Evolutionary conservation across 768 basidiomycete genomes (phyloP), one percentile per base, ranked within the genome.

Genomic region (Gloeophyllum trabeum): DNA sequence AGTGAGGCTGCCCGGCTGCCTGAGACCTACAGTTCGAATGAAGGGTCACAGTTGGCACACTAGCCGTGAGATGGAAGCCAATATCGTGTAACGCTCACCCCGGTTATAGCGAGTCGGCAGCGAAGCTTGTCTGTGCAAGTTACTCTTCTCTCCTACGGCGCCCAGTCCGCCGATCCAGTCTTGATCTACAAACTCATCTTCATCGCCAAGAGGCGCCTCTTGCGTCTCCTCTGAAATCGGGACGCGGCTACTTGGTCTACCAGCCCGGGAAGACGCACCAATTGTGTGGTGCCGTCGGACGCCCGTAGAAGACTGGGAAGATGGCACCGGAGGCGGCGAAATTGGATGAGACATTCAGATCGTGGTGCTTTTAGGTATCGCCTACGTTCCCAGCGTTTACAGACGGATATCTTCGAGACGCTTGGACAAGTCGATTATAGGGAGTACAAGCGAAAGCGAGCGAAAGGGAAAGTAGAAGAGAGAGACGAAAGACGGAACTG

Each of bases 221-320:
- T 37, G 36, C 35, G 61, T 63, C 35, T 71, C 67, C 53, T 86
- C 84, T 36, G 75, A 76, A 46, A 82, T 79, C 25, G 72, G 59
- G 22, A 79, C 71, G 55, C 75, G 77, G n/a, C 75, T 70, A 36
- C 61, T 67, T 14, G 74, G 64, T 39, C 84, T 66, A 25, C 76
- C 70, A 1, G 73, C 63, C 50, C 86, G 73, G 40, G 82, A 82
- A 19, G 82, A 69, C 7, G 82, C 75, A 23, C 86, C 75, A 60
- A 89, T 87, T 39, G 86, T 89, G 54, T 89, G 86, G 58, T 88
- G 82, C 24, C 86, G 75, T 51, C 86, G 69, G n/a, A 88, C 83
- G 24, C 71, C 68, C 12, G 60, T 57, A 20, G 65, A 57, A 16
- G 62, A 58, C 3, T 59, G 54, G 3, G 62, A 60, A 3, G 53